A percentile compares a stretch with the other conserved stretches of the same genome.
Conservation (phyloP, 352 stramenopile species). For the Phytophthora kernoviae region DNA sequence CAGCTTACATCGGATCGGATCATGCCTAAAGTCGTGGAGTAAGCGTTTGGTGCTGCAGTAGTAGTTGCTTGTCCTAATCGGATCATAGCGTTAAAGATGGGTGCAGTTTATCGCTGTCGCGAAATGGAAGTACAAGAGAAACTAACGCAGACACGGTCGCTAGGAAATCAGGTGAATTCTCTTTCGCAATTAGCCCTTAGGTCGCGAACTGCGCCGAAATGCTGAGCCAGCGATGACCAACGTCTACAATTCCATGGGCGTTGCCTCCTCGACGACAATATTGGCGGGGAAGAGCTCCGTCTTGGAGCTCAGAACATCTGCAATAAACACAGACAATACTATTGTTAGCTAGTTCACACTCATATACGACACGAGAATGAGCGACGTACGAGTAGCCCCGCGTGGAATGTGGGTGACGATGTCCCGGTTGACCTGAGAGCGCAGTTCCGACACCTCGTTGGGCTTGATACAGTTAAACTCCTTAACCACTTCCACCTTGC, state of each 20-base stretch:
- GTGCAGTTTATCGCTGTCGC: conserved; percentile 3
- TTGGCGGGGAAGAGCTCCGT: conserved; percentile 67
- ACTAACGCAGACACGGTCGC: conserved; percentile 7
- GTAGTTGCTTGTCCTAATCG: neutral
- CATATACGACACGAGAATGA: neutral
- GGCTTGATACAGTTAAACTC: conserved; percentile 93
- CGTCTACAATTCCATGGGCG: conserved; percentile 79
- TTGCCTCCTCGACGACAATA: conserved; percentile 76
- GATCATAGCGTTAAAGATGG: conserved; percentile 13
- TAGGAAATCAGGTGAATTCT: conserved; percentile 34
- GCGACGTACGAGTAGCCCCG: conserved; percentile 75
- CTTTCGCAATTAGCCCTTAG: conserved; percentile 30
- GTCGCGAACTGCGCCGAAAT: conserved; percentile 18
- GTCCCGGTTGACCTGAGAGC: conserved; percentile 85
- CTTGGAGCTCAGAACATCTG: conserved; percentile 74
- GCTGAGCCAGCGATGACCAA: conserved; percentile 14
- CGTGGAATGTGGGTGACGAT: conserved; percentile 84
- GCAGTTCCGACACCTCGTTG: conserved; percentile 91
- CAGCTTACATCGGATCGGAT: conserved; percentile 83
- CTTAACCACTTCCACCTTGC: conserved; percentile 86
- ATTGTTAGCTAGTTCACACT: conserved; percentile 1
- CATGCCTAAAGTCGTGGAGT: conserved; percentile 19
- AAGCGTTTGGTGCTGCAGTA: conserved; percentile 21
- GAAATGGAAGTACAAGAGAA: conserved; percentile 18
- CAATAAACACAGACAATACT: conserved; percentile 6